Evolutionary conservation across 179 eudicot species (phyloP), one percentile per base, ranked within the genome.

Genomic region (Sideroxylon spinosum): DNA sequence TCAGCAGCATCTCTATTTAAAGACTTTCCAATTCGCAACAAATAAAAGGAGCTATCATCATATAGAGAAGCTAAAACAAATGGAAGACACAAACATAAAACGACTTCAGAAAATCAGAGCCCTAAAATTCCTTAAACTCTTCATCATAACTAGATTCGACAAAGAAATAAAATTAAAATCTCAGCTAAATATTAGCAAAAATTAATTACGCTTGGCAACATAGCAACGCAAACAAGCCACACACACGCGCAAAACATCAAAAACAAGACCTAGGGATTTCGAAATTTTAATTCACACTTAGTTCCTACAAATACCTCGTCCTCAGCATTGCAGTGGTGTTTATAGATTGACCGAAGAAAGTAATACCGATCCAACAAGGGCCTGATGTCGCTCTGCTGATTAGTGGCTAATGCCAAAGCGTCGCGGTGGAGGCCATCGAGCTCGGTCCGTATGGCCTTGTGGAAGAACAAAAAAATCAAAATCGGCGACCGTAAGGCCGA

Each of bases 261-360:
- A 67, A 11, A 56, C 23, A 49, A 56, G 49, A 11, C 26, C 16
- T 77, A 44, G 56, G 55, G 56, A 23, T 29, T 37, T 56, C 74
- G 13, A 56, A 28, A 50, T 20, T 32, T 25, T 6, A 48, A 71
- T 62, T 28, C 6, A 25, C 17, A 78, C 67, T 17, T 55, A n/a
- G n/a, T 44, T 69, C 5, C 7, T 0, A 55, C 5, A 66, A 81
- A 14, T 13, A 93, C 99, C 97, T 95, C 98, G 79, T 95, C 99
- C 86, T 95, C 99, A 1, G 99, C 99, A 89, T 90, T 91, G 86
- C 98, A 95, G 79, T 93, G 99, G 81, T 95, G 98, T 84, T 87
- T 90, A 63, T 95, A 95, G 68, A 95, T 93, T 10, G 90, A 87
- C 22, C 98, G 86, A 23, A 91, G 81, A 75, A 95, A 91, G 78